Evolutionary conservation across 345 rosid genomes (phyloP).

Genomic region (Psidium friedrichsthalianum): DNA sequence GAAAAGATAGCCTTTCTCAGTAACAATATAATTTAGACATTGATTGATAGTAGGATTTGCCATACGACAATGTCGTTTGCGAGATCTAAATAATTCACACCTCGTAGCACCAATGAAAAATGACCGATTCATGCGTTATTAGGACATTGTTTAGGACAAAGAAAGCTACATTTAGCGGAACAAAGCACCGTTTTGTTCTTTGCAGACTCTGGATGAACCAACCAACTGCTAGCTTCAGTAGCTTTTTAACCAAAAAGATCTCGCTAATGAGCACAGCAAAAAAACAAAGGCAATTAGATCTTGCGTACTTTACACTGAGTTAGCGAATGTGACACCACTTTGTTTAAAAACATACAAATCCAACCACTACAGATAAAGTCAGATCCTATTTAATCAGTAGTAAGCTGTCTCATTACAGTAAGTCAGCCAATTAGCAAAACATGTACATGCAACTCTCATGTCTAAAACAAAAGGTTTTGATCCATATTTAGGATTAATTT

Average conservation of each 20-base stretch:
- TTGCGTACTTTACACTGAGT: background rate
- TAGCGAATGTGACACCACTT: background rate
- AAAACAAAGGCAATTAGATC: background rate
- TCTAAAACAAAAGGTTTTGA: background rate
- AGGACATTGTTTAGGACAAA: background rate
- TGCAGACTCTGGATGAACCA: background rate
- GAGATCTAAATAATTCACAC: background rate
- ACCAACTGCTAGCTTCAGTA: background rate
- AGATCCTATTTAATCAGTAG: background rate
- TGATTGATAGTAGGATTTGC: background rate
- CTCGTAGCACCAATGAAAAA: background rate
- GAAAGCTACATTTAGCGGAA: background rate
- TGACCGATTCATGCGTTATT: background rate
- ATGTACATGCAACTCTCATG: background rate
- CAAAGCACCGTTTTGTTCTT: background rate
- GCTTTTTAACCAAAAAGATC: conserved; percentile 1
- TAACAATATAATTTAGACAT: background rate
- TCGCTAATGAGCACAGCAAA: background rate
- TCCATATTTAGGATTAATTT: background rate
- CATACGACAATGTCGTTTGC: background rate
- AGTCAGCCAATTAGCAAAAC: background rate
- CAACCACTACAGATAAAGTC: background rate
- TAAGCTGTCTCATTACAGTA: background rate
- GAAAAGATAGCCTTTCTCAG: conserved; percentile 15
- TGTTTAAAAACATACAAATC: background rate